Evolutionary conservation across 805 yeast genomes (phyloP).

Genomic region (Lipomyces mesembrius): DNA sequence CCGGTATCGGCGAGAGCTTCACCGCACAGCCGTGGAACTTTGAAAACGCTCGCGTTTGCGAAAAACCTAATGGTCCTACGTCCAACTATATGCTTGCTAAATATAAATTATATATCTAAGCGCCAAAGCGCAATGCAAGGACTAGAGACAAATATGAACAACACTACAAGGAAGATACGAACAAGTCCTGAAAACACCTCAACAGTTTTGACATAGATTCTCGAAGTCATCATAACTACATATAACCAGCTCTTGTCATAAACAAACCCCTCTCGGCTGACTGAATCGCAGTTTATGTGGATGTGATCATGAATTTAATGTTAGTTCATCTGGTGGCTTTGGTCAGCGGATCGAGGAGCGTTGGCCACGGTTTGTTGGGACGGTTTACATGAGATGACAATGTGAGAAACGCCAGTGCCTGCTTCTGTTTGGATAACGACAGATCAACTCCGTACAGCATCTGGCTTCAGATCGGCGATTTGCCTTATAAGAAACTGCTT

Average conservation of each 20-base stretch:
- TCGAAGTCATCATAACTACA: not conserved
- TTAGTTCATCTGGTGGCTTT: not conserved
- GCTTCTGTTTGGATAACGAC: not conserved
- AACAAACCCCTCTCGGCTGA: not conserved
- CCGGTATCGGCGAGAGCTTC: no score
- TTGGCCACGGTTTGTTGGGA: not conserved
- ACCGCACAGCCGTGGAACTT: no score
- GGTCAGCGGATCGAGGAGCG: not conserved
- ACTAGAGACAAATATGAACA: not conserved
- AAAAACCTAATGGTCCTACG: not conserved
- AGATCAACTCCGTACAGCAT: conserved; percentile 1
- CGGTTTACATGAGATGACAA: not conserved
- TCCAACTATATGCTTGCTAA: not conserved
- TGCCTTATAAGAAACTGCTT: conserved; percentile 77
- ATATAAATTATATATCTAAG: not conserved
- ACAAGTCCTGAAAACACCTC: not conserved
- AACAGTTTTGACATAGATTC: not conserved
- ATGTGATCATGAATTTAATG: not conserved
- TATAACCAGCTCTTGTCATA: not conserved
- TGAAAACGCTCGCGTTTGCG: not conserved
- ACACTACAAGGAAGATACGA: not conserved
- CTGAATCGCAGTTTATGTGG: not conserved
- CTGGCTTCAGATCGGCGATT: conserved; percentile 52
- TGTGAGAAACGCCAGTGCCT: not conserved
- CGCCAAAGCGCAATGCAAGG: not conserved